Base-by-base conservation (phyloP, 1,284 basidiomycete genomes). In the Mrakiaceae sp. region DNA sequence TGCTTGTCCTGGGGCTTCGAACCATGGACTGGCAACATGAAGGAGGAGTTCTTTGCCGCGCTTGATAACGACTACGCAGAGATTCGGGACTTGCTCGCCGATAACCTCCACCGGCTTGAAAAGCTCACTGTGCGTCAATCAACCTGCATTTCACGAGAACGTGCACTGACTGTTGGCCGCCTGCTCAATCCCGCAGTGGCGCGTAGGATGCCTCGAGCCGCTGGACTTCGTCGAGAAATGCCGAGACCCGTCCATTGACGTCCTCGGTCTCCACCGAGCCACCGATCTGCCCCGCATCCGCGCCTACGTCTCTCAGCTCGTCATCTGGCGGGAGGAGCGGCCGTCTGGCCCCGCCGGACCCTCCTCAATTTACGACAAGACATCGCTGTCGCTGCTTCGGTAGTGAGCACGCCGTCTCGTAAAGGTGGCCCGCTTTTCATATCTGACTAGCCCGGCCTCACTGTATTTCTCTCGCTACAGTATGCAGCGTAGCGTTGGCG, bases 1-100 rank as follows among this genome's bases (percentile, higher is more conserved):
- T 84, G 85, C 67, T 78, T 90, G 9, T 84, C 84, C 12, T 86
- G 88, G 81, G 87, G 88, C 70, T 89, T 91, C 73, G 81, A 83
- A 53, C 79, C 85, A 2, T 79, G 84, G 75, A 79, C 84, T 12
- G 82, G 86, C 64, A 81, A 82, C 70, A 89, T 89, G 72, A 79
- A 86, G 65, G 79, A 84, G 57, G 71, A 87, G 49, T 83, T 90
- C 70, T 85, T 93, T 71, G 81, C 83, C 44, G 87, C 88, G 69
- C 81, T 87, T 40, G 82, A 86, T 70, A 90, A 88, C 11, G 83
- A 84, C 54, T 94, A 90, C 74, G 88, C 87, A 42, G 91, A 94
- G 87, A 84, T 90, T 68, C 82, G 90, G 65, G 78, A 79, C 56
- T 81, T 83, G 67, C 84, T 90, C 67, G 87, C 86, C 51, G 82